These are phyloP conservation scores for Salix koriyanagi DNA, from an alignment of 345 rosid species.

Conservation along the genomic window DNA sequence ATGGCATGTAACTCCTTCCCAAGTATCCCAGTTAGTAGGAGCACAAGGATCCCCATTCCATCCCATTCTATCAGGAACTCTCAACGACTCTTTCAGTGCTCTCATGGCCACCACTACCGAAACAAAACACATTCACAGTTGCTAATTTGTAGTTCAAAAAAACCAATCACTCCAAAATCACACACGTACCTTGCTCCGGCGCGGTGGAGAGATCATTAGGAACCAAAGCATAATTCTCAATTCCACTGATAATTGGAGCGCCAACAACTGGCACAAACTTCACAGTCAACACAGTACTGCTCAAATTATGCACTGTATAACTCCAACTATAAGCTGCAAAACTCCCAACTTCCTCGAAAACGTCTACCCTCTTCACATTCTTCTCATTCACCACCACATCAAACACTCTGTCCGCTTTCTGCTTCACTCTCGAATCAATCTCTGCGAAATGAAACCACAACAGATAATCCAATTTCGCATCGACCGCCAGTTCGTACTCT, in stretches of 20 bases:
- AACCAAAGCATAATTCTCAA: conserved; percentile 87
- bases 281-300: conserved; percentile 48
- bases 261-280: conserved; percentile 55
- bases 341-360: conserved; percentile 56
- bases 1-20: conserved; percentile 95
- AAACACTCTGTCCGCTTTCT: conserved; percentile 68
- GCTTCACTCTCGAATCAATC: conserved; percentile 66
- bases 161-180: not conserved
- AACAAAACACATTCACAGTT: not conserved
- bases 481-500: conserved; percentile 65
- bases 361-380: conserved; percentile 69
- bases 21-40: conserved; percentile 95
- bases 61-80: conserved; percentile 91
- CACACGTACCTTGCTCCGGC: conserved; percentile 67
- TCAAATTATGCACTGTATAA: conserved; percentile 50
- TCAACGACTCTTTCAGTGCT: conserved; percentile 82
- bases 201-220: conserved; percentile 72
- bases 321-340: conserved; percentile 55
- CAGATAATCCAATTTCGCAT: conserved; percentile 87
- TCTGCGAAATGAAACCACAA: conserved; percentile 95
- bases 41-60: conserved; percentile 99
- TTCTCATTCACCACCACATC: conserved; percentile 63
- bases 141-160: not conserved
- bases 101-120: conserved; percentile 74
- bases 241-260: conserved; percentile 66